phyloP scores from a whole-genome alignment of 257 asterid species.

The Plantago elongata region DNA sequence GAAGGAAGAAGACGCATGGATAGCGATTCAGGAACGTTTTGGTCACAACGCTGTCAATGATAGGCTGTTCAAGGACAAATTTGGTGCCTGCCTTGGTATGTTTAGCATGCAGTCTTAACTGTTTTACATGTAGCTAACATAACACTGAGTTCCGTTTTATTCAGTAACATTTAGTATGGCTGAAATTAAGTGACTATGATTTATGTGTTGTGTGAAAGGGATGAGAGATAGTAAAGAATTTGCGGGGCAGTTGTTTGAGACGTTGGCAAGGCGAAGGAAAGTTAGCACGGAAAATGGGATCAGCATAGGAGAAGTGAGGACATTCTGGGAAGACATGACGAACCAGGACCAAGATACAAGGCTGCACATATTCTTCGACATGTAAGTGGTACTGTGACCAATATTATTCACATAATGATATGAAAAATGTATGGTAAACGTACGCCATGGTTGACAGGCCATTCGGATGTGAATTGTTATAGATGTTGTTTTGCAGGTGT shows the following conservation, averaged over 20 bases:
- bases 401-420: not conserved
- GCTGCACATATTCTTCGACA: conserved; percentile 91
- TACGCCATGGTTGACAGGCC: not conserved
- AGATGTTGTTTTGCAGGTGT: conserved; percentile 54
- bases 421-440: not conserved
- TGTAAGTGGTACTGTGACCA: conserved; percentile 38
- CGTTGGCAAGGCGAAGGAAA: conserved; percentile 67
- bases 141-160: no score
- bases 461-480: not conserved
- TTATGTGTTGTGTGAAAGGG: conserved; percentile 35
- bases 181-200: not conserved
- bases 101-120: not conserved
- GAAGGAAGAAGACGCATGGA: conserved; percentile 83
- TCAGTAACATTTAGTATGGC: no score
- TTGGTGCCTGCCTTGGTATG: conserved; percentile 84
- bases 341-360: conserved; percentile 62
- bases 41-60: conserved; percentile 36
- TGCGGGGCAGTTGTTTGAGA: conserved; percentile 69
- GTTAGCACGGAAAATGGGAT: conserved; percentile 54
- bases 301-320: conserved; percentile 32
- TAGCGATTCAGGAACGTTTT: conserved; percentile 57
- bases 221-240: conserved; percentile 91
- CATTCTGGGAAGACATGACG: conserved; percentile 81
- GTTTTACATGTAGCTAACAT: no score
- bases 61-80: conserved; percentile 63